Evolutionary conservation across 176 grass and related monocot genomes (phyloP).

Genomic region (Musa itinerans): DNA sequence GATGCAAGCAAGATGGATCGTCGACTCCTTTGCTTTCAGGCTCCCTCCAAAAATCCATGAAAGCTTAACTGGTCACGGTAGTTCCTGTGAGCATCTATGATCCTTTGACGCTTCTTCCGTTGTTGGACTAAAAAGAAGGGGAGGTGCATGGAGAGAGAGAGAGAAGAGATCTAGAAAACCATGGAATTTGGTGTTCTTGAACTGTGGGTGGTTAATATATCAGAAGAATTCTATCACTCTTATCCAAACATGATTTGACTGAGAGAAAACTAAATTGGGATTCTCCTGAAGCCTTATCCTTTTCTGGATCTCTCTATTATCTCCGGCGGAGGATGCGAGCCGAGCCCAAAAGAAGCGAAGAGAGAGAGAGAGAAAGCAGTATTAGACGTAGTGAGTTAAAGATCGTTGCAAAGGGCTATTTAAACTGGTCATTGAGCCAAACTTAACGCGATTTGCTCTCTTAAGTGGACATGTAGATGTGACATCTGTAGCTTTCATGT

Average conservation of each 20-base stretch:
- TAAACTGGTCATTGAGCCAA: neutral
- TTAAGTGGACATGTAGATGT: neutral
- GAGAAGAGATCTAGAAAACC: too few species aligned
- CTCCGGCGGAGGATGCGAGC: neutral
- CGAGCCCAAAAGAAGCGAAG: neutral
- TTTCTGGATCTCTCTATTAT: neutral
- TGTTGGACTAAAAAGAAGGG: neutral
- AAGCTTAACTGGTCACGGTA: neutral
- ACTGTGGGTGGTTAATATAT: too few species aligned
- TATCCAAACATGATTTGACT: neutral
- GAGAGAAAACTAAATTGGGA: neutral
- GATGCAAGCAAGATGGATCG: neutral
- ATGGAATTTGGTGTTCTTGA: too few species aligned
- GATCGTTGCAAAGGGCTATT: neutral
- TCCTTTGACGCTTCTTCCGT: neutral
- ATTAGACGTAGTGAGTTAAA: neutral
- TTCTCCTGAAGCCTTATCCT: neutral
- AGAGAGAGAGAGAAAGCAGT: neutral
- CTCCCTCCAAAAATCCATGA: constrained; percentile 1
- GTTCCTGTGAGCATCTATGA: neutral
- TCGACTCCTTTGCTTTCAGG: neutral
- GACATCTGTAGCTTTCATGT: neutral
- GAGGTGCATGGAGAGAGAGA: too few species aligned
- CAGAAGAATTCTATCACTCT: too few species aligned
- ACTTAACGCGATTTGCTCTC: neutral